phyloP scores from a whole-genome alignment of 2,329 filamentous ascomycete genomes.

The Xylaria sp. region DNA sequence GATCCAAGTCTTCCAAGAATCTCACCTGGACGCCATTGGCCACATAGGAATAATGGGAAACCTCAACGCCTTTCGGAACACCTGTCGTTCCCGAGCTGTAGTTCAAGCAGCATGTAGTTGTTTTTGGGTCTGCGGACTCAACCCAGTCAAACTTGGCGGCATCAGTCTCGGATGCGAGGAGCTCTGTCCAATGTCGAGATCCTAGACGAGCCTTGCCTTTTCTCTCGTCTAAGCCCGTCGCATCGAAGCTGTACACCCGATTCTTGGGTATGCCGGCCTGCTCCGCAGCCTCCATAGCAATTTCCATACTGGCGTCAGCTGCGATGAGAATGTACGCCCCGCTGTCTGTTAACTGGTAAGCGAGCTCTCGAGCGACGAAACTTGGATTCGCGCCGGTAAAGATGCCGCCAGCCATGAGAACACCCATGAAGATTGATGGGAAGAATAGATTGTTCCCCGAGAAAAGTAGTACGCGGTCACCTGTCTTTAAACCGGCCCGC shows the following conservation, averaged over 20 bases:
- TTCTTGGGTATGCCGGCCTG: slow-evolving; percentile 64
- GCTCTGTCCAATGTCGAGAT: slow-evolving; percentile 45
- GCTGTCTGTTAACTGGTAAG: slow-evolving; percentile 78
- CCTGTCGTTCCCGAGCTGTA: slow-evolving; percentile 85
- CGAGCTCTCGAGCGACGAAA: slow-evolving; percentile 76
- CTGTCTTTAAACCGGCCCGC: slow-evolving; percentile 69
- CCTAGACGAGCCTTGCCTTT: slow-evolving; percentile 44
- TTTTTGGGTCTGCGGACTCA: slow-evolving; percentile 61
- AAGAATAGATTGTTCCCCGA: slow-evolving; percentile 79
- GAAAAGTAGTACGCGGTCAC: slow-evolving; percentile 79
- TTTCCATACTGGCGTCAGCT: slow-evolving; percentile 67
- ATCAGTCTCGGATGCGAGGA: slow-evolving; percentile 48
- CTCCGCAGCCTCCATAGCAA: slow-evolving; percentile 72
- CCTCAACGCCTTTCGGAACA: slow-evolving; percentile 83
- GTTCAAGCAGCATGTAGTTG: slow-evolving; percentile 74
- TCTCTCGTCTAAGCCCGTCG: slow-evolving; percentile 52
- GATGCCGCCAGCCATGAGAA: slow-evolving; percentile 80
- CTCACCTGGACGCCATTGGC: slow-evolving; percentile 73
- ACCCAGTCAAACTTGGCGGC: slow-evolving; percentile 72
- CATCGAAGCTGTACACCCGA: slow-evolving; percentile 74
- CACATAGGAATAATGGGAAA: slow-evolving; percentile 80
- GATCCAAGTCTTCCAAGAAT: slow-evolving; percentile 57
- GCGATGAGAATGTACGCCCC: slow-evolving; percentile 74
- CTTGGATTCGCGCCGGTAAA: slow-evolving; percentile 81
- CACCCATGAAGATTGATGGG: slow-evolving; percentile 74